phyloP scores from a whole-genome alignment of 2,329 filamentous ascomycete species.

The Aplosporella prunicola region DNA sequence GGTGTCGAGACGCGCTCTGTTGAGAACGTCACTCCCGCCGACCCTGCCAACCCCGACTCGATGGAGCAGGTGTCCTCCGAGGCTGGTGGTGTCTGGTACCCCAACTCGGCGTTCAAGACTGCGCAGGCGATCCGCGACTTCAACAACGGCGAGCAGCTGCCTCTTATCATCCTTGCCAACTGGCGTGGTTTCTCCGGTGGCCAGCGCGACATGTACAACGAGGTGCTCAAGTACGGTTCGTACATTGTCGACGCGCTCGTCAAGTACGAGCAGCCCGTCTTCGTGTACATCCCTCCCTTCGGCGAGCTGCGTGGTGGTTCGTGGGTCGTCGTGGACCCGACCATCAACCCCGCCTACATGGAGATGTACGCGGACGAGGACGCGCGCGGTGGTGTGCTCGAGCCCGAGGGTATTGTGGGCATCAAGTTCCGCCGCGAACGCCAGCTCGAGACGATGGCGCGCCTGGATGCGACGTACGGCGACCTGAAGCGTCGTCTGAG shows the following conservation, averaged over 20 bases:
- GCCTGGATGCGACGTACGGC: constrained; percentile 75
- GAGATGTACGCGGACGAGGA: constrained; percentile 99
- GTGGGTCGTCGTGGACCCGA: constrained; percentile 98
- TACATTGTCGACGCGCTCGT: constrained; percentile 98
- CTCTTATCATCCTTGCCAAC: constrained; percentile 98
- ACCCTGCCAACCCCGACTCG: constrained; percentile 96
- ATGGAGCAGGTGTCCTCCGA: constrained; percentile 92
- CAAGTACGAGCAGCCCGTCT: constrained; percentile 97
- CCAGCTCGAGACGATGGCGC: constrained; percentile 95
- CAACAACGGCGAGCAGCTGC: constrained; percentile 96
- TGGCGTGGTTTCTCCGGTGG: constrained; percentile 99
- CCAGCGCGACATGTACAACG: constrained; percentile 99
- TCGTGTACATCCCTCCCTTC: constrained; percentile 95
- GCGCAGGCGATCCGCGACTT: constrained; percentile 98
- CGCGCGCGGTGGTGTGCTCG: constrained; percentile 88
- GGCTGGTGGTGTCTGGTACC: constrained; percentile 98
- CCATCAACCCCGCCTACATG: constrained; percentile 94
- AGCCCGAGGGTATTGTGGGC: constrained; percentile 94
- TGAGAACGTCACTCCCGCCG: constrained; percentile 92
- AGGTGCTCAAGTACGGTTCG: constrained; percentile 97
- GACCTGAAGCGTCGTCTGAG: constrained; percentile 70
- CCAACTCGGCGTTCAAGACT: constrained; percentile 99
- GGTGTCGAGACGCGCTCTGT: constrained; percentile 91
- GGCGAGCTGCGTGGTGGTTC: constrained; percentile 97
- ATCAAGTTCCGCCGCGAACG: constrained; percentile 98